Percentiles rank a stretch among this genome's conserved stretches.
phyloP scores from a whole-genome alignment of 148 eudicot species.

The Camellia granthamiana region DNA sequence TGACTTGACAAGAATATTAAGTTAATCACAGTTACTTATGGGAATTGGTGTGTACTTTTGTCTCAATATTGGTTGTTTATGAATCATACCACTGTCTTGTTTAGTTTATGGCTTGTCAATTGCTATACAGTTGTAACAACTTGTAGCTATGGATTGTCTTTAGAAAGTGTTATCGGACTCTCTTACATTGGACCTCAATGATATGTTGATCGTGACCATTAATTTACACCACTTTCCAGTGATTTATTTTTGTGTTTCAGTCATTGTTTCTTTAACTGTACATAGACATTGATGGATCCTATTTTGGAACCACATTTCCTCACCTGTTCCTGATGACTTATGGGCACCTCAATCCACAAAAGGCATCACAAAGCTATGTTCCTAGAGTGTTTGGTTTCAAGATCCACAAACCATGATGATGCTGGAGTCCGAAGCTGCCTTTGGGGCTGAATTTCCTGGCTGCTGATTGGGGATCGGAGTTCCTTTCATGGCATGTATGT shows the following conservation, averaged over 20 bases:
- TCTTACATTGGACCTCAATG: not conserved
- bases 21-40: not conserved
- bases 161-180: not conserved
- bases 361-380: constrained; percentile 47
- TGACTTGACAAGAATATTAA: not conserved
- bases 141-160: not conserved
- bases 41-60: not conserved
- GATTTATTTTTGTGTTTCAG: not conserved
- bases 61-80: no score
- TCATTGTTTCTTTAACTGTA: constrained; percentile 26
- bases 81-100: not conserved
- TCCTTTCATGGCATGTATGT: constrained; percentile 15
- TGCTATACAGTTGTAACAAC: not conserved
- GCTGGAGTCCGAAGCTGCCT: not conserved
- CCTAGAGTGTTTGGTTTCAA: constrained; percentile 64
- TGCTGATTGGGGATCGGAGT: constrained; percentile 11
- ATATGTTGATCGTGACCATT: not conserved
- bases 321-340: constrained; percentile 56
- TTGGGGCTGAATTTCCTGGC: constrained; percentile 10
- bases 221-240: not conserved
- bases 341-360: constrained; percentile 57
- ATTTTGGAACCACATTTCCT: constrained; percentile 53
- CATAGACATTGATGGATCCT: constrained; percentile 54
- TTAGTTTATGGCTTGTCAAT: not conserved
- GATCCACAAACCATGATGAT: constrained; percentile 43